Evolutionary conservation across 306 rosid genomes (phyloP).

Genomic region (Gastrolobium bilobum): DNA sequence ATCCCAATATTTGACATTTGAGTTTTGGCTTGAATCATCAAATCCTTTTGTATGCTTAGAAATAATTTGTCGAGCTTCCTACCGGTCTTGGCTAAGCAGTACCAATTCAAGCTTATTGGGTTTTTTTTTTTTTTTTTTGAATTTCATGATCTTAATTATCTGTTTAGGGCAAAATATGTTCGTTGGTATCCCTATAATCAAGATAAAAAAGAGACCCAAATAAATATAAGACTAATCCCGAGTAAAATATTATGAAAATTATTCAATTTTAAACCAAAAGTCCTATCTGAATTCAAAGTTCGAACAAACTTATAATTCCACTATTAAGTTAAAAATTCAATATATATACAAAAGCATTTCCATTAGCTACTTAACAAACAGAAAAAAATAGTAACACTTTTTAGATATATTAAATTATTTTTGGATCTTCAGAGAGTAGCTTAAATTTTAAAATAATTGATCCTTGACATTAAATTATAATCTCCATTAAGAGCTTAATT

Average conservation of each 20-base stretch:
- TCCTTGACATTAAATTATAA: background rate
- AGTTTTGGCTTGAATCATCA: background rate
- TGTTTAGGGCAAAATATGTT: no score
- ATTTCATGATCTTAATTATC: no score
- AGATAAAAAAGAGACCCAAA: no score
- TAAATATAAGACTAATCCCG: no score
- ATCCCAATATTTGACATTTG: background rate
- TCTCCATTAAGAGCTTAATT: background rate
- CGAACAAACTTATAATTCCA: background rate
- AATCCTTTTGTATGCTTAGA: background rate
- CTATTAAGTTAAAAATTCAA: background rate
- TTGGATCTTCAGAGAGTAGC: background rate
- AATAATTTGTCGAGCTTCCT: background rate
- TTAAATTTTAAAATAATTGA: conserved; percentile 11
- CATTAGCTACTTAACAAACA: background rate
- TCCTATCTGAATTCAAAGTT: no score
- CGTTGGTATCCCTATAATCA: no score
- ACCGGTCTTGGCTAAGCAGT: background rate
- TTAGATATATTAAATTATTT: background rate
- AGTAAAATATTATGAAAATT: no score
- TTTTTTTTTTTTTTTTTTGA: background rate
- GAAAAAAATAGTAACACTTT: no score
- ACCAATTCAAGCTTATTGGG: background rate
- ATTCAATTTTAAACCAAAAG: no score
- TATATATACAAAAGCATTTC: background rate